Evolutionary conservation across 495 filamentous ascomycete species (phyloP).

Genomic region (Chaetomidium leptoderma): DNA sequence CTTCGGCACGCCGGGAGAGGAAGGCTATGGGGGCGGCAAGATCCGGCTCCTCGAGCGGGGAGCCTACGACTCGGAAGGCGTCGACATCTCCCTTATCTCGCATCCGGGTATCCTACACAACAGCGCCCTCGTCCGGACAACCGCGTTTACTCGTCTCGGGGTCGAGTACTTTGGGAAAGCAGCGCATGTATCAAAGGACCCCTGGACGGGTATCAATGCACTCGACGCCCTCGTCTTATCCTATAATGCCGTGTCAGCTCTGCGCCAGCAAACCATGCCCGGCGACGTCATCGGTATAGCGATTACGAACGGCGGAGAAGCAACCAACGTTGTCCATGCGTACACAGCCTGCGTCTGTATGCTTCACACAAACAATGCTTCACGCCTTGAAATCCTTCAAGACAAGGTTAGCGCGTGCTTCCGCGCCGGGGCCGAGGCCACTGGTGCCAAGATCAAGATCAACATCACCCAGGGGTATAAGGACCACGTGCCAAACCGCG

Average conservation of each 20-base stretch:
- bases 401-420: slow-evolving; percentile 55
- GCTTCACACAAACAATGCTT: slow-evolving; percentile 46
- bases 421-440: slow-evolving; percentile 56
- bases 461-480: slow-evolving; percentile 47
- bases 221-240: slow-evolving; percentile 58
- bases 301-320: slow-evolving; percentile 58
- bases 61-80: slow-evolving; percentile 58
- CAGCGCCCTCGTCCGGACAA: slow-evolving; percentile 44
- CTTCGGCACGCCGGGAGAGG: slow-evolving; percentile 68
- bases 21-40: slow-evolving; percentile 61
- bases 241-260: slow-evolving; percentile 58
- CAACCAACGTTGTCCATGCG: slow-evolving; percentile 60
- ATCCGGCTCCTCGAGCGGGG: slow-evolving; percentile 59
- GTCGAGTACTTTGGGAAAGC: slow-evolving; percentile 50
- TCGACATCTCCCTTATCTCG: slow-evolving; percentile 63
- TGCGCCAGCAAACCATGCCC: slow-evolving; percentile 61
- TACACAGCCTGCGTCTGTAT: slow-evolving; percentile 53
- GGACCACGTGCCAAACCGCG: slow-evolving; percentile 58
- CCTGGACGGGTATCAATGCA: slow-evolving; percentile 62
- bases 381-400: slow-evolving; percentile 45
- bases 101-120: slow-evolving; percentile 49
- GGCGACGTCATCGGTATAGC: slow-evolving; percentile 56
- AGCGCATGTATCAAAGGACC: slow-evolving; percentile 57
- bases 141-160: slow-evolving; percentile 46
- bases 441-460: slow-evolving; percentile 52